Evolutionary conservation across 306 rosid genomes (phyloP), one percentile per base, ranked within the genome.

Genomic region (Neltuma alba): DNA sequence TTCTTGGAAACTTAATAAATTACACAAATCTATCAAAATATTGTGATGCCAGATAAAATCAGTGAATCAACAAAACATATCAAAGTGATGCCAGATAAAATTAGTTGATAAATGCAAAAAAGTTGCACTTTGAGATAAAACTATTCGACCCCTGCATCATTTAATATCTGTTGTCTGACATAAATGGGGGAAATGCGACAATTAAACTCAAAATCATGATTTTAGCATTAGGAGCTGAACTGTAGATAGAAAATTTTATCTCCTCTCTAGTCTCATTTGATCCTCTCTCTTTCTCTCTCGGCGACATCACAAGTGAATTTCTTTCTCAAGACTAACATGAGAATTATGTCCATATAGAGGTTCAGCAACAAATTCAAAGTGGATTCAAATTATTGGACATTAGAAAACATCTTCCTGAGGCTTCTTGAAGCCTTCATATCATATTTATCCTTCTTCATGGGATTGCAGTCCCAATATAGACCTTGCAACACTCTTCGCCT

Each of bases 291-390:
- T 12, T 60, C 27, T 44, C 23, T 25, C 44, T 31, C 50, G 61
- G 20, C 36, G 14, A 58, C 5, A 9, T 61, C 8, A 18, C 55
- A 61, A 44, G 60, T n/a, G 20, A 16, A 47, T 38, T 54, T 34
- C 64, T 34, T 78, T 64, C 50, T 54, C 44, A 42, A 80, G 73
- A 69, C 40, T 25, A 61, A 60, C 78, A 37, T 33, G 65, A 37
- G 21, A 69, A 27, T 25, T 11, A 33, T 11, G 20, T 31, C 34
- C 38, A 61, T 40, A 81, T 57, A 33, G 41, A 66, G 64, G 40
- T 2, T 2, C 65, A 61, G 62, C 36, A 79, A 79, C 20, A 23
- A 45, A 71, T 25, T 60, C 23, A 20, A 44, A 36, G 68, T 60
- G 31, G 45, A 9, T 60, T 42, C 13, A 47, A 66, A 81, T 14